Evolutionary conservation across 73 alveolate genomes (phyloP).

Genomic region (Durusdinium trenchii): DNA sequence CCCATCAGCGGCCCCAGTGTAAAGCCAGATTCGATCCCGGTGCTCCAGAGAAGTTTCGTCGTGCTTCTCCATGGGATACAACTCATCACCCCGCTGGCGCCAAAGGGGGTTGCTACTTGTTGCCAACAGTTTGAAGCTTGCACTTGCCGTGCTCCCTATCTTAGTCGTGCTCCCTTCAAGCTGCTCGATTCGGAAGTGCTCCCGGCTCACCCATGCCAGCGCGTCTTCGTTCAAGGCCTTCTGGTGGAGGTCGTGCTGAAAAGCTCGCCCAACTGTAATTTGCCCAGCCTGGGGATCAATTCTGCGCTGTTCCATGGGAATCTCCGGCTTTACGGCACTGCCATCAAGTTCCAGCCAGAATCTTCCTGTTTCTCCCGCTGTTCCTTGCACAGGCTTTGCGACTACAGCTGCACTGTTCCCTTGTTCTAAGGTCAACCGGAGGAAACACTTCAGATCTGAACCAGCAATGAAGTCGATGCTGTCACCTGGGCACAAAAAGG

Average conservation of each 20-base stretch:
- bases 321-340: background rate
- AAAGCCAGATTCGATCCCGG: conserved; percentile 26
- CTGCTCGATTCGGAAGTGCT: background rate
- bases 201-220: conserved; percentile 50
- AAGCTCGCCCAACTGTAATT: conserved; percentile 21
- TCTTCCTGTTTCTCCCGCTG: background rate
- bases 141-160: no score
- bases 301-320: conserved; percentile 35
- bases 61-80: conserved; percentile 21
- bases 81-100: conserved; percentile 41
- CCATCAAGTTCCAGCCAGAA: conserved; percentile 47
- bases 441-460: conserved; percentile 29
- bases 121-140: background rate
- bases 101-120: conserved; percentile 21
- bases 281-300: background rate
- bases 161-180: background rate
- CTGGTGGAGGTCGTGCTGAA: conserved; percentile 38
- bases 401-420: background rate
- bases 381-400: background rate
- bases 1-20: conserved; percentile 51
- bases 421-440: conserved; percentile 25
- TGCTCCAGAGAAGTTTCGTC: background rate
- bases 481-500: conserved; percentile 42
- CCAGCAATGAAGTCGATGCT: conserved; percentile 49
- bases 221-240: conserved; percentile 25